Base-by-base conservation (phyloP, 1,284 basidiomycete genomes). In the Ceratobasidium theobromae region DNA sequence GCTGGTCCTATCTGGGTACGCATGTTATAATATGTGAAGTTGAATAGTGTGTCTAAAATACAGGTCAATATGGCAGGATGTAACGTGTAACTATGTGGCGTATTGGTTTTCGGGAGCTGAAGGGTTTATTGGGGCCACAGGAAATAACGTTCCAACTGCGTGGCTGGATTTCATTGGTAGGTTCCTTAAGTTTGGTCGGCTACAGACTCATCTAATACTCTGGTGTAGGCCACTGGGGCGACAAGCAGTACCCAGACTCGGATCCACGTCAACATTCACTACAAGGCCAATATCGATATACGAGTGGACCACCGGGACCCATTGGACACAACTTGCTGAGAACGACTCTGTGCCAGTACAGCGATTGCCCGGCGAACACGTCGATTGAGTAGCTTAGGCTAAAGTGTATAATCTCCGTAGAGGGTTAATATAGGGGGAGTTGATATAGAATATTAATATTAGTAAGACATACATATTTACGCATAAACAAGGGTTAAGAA, bases 281-380 rank as follows among this genome's bases (percentile, higher is more conserved):
- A 28, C n/a, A 62, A 33, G 57, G 57, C 6, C 57, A 62, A 35
- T 62, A 62, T 51, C 45, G 46, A 18, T 62, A 62, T 16, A 62
- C 57, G 1, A 62, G 57, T 40, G 57, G 57, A 3, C 57, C 57
- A 4, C 57, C 45, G 1, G 57, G 57, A 27, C 57, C 57, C 3
- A 46, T 62, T 6, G 57, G 57, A 5, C 57, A 62, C 27, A 62
- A 62, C 38, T 51, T 62, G 33, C 32, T 62, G 33, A 62, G 57
- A 21, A 62, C 45, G 25, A 62, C 57, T 40, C n/a, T 62, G n/a
- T 62, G 57, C 23, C 57, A 62, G 32, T 62, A 62, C 25, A 62
- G 57, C 23, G 57, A 62, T 46, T 62, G 57, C 33, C 48, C 45
- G 9, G 55, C 55, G 2, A 45, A 58, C 12, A 18, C 41, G 45